A percentile compares a stretch with the other conserved stretches of the same genome.
phyloP scores from a whole-genome alignment of 2,329 filamentous ascomycete genomes.

The Claviceps sorghi region DNA sequence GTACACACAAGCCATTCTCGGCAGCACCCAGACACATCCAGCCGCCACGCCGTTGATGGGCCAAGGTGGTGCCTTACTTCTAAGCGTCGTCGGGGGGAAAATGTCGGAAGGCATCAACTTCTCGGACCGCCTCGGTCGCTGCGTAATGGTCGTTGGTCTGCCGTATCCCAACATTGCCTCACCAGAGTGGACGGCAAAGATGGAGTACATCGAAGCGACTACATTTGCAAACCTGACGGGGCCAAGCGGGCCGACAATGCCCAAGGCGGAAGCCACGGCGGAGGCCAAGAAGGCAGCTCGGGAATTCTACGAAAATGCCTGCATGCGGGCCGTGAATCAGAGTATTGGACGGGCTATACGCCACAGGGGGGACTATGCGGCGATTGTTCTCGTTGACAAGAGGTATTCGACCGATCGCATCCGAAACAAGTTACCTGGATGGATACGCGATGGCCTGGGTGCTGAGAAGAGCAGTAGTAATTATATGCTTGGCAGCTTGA shows the following conservation, averaged over 20 bases:
- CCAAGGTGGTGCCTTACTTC: conserved; percentile 56
- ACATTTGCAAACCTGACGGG: conserved; percentile 23
- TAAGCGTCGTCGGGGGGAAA: conserved; percentile 86
- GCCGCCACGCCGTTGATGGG: not conserved
- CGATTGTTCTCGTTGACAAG: conserved; percentile 71
- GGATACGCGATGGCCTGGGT: conserved; percentile 64
- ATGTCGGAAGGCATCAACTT: conserved; percentile 98
- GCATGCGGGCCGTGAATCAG: conserved; percentile 95
- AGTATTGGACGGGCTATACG: conserved; percentile 86
- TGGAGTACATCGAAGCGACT: conserved; percentile 66
- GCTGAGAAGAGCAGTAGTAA: conserved; percentile 22
- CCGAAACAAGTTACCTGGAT: conserved; percentile 65
- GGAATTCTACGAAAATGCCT: conserved; percentile 86
- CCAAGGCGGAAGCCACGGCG: conserved; percentile 14
- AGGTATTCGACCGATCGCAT: conserved; percentile 65
- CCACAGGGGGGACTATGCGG: conserved; percentile 77
- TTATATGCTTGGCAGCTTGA: conserved; percentile 35
- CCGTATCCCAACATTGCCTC: conserved; percentile 85
- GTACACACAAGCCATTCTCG: conserved; percentile 55
- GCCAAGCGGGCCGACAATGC: conserved; percentile 5
- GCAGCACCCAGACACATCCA: conserved; percentile 11
- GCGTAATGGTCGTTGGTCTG: conserved; percentile 79
- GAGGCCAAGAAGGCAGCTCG: conserved; percentile 44
- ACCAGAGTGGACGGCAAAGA: conserved; percentile 84
- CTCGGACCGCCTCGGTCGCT: conserved; percentile 75